Percentiles rank a stretch among this genome's conserved stretches.
phyloP scores from a whole-genome alignment of 441 rosid species.

The Populus hybrid region DNA sequence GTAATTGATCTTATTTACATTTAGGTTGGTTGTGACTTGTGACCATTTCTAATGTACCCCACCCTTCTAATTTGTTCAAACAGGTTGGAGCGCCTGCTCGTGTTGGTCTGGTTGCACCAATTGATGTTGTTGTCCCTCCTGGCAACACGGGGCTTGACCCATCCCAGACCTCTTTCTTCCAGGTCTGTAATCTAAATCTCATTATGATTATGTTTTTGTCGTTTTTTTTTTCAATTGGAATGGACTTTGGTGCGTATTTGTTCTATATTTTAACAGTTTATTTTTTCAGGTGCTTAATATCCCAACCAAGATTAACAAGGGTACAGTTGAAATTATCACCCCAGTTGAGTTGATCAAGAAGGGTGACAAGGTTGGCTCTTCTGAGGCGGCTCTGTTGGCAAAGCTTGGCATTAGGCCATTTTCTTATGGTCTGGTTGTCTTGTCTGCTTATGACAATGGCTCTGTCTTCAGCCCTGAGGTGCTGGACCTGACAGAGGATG shows the following conservation, averaged over 20 bases:
- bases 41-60: background rate
- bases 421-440: slow-evolving; percentile 80
- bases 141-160: slow-evolving; percentile 97
- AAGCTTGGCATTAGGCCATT: slow-evolving; percentile 85
- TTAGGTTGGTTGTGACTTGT: background rate
- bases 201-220: background rate
- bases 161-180: slow-evolving; percentile 92
- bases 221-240: background rate
- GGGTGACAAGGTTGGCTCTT: slow-evolving; percentile 88
- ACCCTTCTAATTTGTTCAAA: background rate
- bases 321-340: slow-evolving; percentile 80
- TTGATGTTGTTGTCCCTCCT: slow-evolving; percentile 93
- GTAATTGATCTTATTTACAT: too few species aligned
- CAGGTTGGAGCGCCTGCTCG: slow-evolving; percentile 99
- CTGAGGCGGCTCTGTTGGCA: slow-evolving; percentile 80
- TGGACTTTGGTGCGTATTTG: background rate
- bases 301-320: slow-evolving; percentile 97
- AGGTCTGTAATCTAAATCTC: slow-evolving; percentile 28
- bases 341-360: slow-evolving; percentile 78
- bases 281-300: slow-evolving; percentile 68
- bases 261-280: background rate
- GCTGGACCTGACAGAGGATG: slow-evolving; percentile 70
- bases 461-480: slow-evolving; percentile 71
- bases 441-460: slow-evolving; percentile 67
- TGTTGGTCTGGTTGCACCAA: slow-evolving; percentile 92